Percentiles rank a stretch among this genome's conserved stretches.
phyloP scores from a whole-genome alignment of 2,329 filamentous ascomycete species.

The Diaporthe ampelina region DNA sequence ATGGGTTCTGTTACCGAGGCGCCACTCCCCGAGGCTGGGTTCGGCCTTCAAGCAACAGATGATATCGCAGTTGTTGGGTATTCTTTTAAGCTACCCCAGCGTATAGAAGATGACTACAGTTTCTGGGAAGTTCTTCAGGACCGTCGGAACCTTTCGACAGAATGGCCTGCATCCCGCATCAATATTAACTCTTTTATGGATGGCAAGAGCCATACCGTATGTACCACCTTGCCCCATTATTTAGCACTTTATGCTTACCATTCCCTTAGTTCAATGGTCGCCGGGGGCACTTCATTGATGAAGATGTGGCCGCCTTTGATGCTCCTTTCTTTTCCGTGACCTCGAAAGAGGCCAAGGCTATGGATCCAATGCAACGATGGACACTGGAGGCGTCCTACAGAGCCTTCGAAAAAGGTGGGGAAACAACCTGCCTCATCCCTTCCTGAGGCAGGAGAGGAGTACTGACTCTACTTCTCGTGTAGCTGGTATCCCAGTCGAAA shows the following conservation, averaged over 20 bases:
- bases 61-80: conserved; percentile 53
- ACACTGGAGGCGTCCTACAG: conserved; percentile 52
- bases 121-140: conserved; percentile 54
- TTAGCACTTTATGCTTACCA: neutral
- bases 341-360: conserved; percentile 49
- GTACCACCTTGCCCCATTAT: neutral
- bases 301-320: conserved; percentile 54
- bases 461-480: conserved; percentile 21
- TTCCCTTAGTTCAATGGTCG: neutral
- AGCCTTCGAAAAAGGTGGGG: conserved; percentile 54
- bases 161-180: conserved; percentile 51
- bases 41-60: neutral
- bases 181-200: conserved; percentile 47
- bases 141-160: conserved; percentile 49
- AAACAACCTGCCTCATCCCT: neutral
- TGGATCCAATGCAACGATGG: conserved; percentile 56
- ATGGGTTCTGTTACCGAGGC: neutral
- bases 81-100: conserved; percentile 55
- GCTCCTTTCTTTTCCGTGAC: conserved; percentile 57
- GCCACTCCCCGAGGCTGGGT: neutral
- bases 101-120: conserved; percentile 47
- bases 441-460: neutral
- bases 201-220: conserved; percentile 23
- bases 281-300: conserved; percentile 50
- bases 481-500: conserved; percentile 52